Conservation (phyloP, 148 eudicot species). For the Cornus florida region DNA sequence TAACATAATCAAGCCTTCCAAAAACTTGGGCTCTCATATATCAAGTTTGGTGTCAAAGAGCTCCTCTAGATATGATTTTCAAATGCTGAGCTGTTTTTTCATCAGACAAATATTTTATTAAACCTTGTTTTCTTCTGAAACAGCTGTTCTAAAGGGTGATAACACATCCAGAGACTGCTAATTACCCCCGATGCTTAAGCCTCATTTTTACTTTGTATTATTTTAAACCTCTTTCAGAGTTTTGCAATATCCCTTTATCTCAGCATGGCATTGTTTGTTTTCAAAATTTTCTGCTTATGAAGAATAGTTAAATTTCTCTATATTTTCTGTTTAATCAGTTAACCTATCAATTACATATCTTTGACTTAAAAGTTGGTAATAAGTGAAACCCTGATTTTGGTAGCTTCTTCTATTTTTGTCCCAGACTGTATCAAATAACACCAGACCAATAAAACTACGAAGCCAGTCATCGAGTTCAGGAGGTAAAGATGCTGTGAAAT, state of each 20-base stretch:
- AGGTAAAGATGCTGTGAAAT: slow-evolving; percentile 2
- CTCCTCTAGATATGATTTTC: no score
- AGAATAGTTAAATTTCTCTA: no score
- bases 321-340: not conserved
- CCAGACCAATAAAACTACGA: slow-evolving; percentile 16
- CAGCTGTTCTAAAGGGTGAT: no score
- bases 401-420: not conserved
- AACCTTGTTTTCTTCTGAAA: not conserved
- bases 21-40: no score
- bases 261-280: not conserved
- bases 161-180: not conserved
- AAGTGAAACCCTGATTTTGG: not conserved
- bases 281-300: not conserved
- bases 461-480: slow-evolving; percentile 14
- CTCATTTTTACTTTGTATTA: no score
- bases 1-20: no score
- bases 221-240: no score
- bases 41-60: no score
- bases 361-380: not conserved
- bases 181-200: not conserved
- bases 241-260: no score
- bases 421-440: slow-evolving; percentile 27
- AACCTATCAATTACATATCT: not conserved
- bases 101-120: not conserved
- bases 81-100: no score